phyloP scores from a whole-genome alignment of 441 rosid species.

The Breynia disticha region DNA sequence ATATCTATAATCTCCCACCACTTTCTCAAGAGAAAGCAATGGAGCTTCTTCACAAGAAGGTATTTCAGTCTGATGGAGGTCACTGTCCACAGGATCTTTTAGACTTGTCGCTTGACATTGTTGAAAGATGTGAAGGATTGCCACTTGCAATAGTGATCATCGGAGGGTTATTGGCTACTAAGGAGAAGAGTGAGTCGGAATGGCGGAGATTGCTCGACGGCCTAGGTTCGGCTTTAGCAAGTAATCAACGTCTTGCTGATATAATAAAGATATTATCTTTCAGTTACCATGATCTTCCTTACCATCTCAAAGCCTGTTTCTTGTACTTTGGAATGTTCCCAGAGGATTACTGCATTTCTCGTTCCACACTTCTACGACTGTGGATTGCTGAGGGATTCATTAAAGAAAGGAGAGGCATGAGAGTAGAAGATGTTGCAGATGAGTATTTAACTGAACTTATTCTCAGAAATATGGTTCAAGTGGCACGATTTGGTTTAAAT shows the following conservation, averaged over 20 bases:
- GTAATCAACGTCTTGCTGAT: neutral
- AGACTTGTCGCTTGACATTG: conserved; percentile 10
- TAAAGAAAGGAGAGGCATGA: neutral
- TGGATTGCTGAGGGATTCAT: conserved; percentile 6
- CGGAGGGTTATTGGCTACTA: conserved; percentile 15
- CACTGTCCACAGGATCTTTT: conserved; percentile 13
- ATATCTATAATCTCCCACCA: conserved; percentile 5
- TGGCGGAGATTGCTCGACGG: conserved; percentile 4
- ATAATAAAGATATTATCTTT: conserved; percentile 1
- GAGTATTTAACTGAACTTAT: conserved; percentile 5
- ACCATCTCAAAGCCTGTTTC: conserved; percentile 3
- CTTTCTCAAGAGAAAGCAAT: conserved; percentile 8
- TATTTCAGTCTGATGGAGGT: conserved; percentile 8
- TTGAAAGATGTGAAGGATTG: conserved; percentile 18
- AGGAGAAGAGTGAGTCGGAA: neutral
- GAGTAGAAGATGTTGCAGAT: conserved; percentile 1
- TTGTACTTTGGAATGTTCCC: conserved; percentile 5
- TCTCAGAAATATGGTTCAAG: conserved; percentile 3
- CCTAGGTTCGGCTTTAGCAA: conserved; percentile 2
- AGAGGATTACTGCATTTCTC: neutral
- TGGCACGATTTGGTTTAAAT: neutral
- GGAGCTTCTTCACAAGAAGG: conserved; percentile 18
- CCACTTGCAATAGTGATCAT: conserved; percentile 22
- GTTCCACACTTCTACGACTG: conserved; percentile 2
- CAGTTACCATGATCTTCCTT: conserved; percentile 5